Percentiles rank a stretch among this genome's conserved stretches.
These are phyloP conservation scores for Aphanoascus verrucosus DNA, from an alignment of 2,329 filamentous ascomycete genomes.

Conservation along the genomic window DNA sequence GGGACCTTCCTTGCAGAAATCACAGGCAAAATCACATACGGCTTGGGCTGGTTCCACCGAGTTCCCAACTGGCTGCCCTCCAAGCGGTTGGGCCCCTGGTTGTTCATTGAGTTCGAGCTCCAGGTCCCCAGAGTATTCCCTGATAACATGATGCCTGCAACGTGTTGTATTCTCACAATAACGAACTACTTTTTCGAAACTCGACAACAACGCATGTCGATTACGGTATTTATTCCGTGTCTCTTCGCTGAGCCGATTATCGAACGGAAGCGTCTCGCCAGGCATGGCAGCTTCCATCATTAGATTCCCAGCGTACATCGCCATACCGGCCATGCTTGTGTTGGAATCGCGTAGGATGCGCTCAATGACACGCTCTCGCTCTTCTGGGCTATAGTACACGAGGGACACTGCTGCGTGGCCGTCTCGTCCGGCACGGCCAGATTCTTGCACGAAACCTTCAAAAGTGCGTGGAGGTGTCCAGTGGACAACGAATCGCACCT, in stretches of 20 bases:
- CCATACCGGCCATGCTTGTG: constrained; percentile 23
- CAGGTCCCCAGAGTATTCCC: constrained; percentile 64
- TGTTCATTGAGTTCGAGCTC: constrained; percentile 24
- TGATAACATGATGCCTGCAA: constrained; percentile 68
- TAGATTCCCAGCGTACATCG: neutral
- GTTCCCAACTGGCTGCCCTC: constrained; percentile 20
- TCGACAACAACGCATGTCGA: constrained; percentile 43
- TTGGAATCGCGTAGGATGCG: constrained; percentile 40
- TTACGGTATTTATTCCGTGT: constrained; percentile 29
- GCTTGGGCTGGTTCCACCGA: constrained; percentile 25
- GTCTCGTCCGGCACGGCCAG: constrained; percentile 79
- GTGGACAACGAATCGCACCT: constrained; percentile 88
- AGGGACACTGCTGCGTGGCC: constrained; percentile 74
- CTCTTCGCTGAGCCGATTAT: constrained; percentile 34
- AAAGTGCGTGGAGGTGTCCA: constrained; percentile 92
- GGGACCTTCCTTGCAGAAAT: constrained; percentile 61
- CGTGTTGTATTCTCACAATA: constrained; percentile 68
- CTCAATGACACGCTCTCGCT: constrained; percentile 60
- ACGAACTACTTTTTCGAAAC: constrained; percentile 56
- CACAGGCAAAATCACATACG: constrained; percentile 63
- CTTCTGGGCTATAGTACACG: constrained; percentile 81
- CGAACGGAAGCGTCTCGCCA: constrained; percentile 35
- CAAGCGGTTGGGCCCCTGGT: constrained; percentile 18
- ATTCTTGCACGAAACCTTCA: constrained; percentile 94
- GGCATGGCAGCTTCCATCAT: neutral